phyloP scores from a whole-genome alignment of 441 rosid genomes.

The Lepidium campestre region DNA sequence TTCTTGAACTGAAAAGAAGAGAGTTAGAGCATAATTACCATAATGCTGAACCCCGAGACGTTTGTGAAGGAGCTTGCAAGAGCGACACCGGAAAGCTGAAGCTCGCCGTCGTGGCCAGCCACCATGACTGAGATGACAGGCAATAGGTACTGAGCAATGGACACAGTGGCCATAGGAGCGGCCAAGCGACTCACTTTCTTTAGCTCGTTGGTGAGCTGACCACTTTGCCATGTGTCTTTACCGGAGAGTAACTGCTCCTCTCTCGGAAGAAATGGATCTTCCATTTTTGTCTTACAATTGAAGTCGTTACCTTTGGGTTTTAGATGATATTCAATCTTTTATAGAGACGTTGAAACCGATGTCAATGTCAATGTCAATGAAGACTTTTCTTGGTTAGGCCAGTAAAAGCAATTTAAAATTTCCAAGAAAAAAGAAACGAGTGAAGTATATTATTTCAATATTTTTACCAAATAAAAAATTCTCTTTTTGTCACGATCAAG shows the following conservation, averaged over 20 bases:
- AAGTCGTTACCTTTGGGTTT: not conserved
- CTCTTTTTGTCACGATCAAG: not conserved
- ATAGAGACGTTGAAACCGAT: not conserved
- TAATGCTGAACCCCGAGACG: not conserved
- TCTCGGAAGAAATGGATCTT: constrained; percentile 7
- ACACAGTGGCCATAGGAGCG: constrained; percentile 14
- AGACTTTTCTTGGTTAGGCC: not conserved
- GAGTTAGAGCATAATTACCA: not conserved
- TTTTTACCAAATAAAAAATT: no score
- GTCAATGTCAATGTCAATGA: not conserved
- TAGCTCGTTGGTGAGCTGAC: not conserved
- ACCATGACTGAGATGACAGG: constrained; percentile 6
- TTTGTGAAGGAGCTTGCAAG: constrained; percentile 6
- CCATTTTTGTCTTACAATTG: not conserved
- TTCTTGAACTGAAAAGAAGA: not conserved
- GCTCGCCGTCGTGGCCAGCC: constrained; percentile 1
- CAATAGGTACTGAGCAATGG: not conserved
- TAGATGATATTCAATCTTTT: not conserved
- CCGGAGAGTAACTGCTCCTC: not conserved
- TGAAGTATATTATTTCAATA: not conserved
- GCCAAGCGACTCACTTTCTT: constrained; percentile 6
- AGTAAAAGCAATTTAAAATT: not conserved
- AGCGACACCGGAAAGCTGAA: constrained; percentile 3
- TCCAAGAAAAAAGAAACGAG: not conserved
- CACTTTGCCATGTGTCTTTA: not conserved